Conservation (phyloP, 2,329 filamentous ascomycete species). For the Rutstroemia sp. region DNA sequence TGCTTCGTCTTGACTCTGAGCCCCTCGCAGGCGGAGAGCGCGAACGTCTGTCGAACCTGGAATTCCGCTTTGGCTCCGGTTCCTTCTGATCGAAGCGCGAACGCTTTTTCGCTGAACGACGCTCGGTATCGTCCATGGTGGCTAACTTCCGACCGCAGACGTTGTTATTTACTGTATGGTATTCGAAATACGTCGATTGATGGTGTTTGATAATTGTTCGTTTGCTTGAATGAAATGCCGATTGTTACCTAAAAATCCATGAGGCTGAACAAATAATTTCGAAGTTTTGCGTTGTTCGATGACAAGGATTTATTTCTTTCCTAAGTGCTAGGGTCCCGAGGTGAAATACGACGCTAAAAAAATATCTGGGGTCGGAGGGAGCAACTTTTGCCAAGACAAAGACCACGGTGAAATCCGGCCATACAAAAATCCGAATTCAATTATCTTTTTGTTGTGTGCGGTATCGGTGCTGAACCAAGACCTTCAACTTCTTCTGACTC, state of each 20-base stretch:
- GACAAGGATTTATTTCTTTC: conserved; percentile 4
- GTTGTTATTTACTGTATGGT: too few species aligned
- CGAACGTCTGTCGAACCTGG: conserved; percentile 87
- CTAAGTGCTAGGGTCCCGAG: not conserved
- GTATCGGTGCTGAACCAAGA: conserved; percentile 6
- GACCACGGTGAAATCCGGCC: not conserved
- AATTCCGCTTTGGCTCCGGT: conserved; percentile 66
- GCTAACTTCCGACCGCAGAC: too few species aligned
- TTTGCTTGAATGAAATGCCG: not conserved
- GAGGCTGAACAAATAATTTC: conserved; percentile 11
- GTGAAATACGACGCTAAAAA: not conserved
- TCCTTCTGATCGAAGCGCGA: conserved; percentile 94
- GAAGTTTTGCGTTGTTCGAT: conserved; percentile 5
- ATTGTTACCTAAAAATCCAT: conserved; percentile 4
- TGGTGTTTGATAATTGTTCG: not conserved
- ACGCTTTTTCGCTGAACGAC: conserved; percentile 60
- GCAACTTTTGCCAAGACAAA: not conserved
- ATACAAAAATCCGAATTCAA: not conserved
- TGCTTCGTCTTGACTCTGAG: conserved; percentile 65
- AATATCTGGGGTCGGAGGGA: conserved; percentile 3
- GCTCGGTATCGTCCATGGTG: conserved; percentile 69
- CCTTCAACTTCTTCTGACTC: conserved; percentile 2
- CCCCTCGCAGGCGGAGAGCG: conserved; percentile 65
- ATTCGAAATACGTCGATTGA: not conserved
- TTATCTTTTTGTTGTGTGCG: conserved; percentile 4